Evolutionary conservation across 306 rosid species (phyloP).

Genomic region (Betula pendula): DNA sequence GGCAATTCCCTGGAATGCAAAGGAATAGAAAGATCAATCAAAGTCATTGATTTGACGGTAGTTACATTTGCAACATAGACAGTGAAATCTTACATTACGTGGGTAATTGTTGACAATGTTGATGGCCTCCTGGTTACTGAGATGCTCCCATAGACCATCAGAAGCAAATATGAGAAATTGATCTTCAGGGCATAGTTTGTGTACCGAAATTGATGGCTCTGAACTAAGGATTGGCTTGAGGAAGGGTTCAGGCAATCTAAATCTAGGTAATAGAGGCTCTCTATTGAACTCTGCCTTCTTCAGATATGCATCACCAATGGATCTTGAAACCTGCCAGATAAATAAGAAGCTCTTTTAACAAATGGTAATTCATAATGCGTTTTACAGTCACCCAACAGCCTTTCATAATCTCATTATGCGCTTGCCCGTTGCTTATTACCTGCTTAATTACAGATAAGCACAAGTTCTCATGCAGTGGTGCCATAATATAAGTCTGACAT

Average conservation of each 20-base stretch:
- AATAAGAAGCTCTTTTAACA: slow-evolving; percentile 21
- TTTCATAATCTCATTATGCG: neutral
- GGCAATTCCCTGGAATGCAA: slow-evolving; percentile 61
- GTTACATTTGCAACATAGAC: neutral
- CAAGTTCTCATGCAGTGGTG: neutral
- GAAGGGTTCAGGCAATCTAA: slow-evolving; percentile 67
- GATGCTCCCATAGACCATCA: slow-evolving; percentile 94
- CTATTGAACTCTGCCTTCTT: slow-evolving; percentile 71
- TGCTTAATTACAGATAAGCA: neutral
- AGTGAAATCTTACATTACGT: slow-evolving; percentile 47
- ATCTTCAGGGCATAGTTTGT: slow-evolving; percentile 58
- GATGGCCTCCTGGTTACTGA: slow-evolving; percentile 71
- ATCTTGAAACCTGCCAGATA: slow-evolving; percentile 68
- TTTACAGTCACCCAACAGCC: neutral
- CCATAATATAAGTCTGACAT: neutral
- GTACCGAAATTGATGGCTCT: slow-evolving; percentile 62
- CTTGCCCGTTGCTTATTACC: neutral
- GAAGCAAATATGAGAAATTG: slow-evolving; percentile 80
- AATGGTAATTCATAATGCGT: neutral
- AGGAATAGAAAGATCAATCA: neutral
- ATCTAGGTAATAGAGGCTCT: slow-evolving; percentile 61
- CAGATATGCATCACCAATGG: slow-evolving; percentile 86
- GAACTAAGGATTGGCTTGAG: slow-evolving; percentile 63
- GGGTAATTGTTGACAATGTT: slow-evolving; percentile 64
- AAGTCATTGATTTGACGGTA: neutral